phyloP scores from a whole-genome alignment of 1,139 yeast species.

The Saccharomyces hybrid region DNA sequence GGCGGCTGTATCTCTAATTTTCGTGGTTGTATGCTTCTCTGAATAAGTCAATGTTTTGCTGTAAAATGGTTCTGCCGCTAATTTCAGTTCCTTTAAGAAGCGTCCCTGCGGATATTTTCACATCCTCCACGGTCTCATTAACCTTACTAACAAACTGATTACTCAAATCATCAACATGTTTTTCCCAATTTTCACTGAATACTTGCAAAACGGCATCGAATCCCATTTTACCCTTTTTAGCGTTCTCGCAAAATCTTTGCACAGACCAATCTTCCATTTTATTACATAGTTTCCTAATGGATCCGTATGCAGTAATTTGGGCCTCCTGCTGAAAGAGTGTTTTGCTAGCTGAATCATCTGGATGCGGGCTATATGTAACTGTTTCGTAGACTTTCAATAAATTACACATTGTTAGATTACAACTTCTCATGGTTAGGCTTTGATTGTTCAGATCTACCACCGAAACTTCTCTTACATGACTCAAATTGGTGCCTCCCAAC shows the following conservation, averaged over 20 bases:
- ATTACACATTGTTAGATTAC: slow-evolving; percentile 76
- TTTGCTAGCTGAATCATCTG: slow-evolving; percentile 37
- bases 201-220: slow-evolving; percentile 68
- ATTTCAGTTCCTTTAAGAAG: slow-evolving; percentile 26
- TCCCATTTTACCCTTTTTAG: slow-evolving; percentile 68
- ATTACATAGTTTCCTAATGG: slow-evolving; percentile 53
- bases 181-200: slow-evolving; percentile 47
- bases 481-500: slow-evolving; percentile 66
- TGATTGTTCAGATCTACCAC: slow-evolving; percentile 64
- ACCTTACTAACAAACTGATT: slow-evolving; percentile 22
- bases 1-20: slow-evolving; percentile 1
- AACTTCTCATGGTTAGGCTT: slow-evolving; percentile 70
- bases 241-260: slow-evolving; percentile 81
- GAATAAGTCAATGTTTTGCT: slow-evolving; percentile 27
- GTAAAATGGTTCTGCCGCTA: slow-evolving; percentile 24
- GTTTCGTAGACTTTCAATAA: slow-evolving; percentile 77
- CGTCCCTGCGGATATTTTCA: slow-evolving; percentile 23
- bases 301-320: slow-evolving; percentile 38
- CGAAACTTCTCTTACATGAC: slow-evolving; percentile 84
- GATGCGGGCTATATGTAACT: slow-evolving; percentile 69
- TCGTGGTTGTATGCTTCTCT: slow-evolving; percentile 29
- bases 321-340: slow-evolving; percentile 79
- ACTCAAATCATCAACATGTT: slow-evolving; percentile 31
- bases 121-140: slow-evolving; percentile 29
- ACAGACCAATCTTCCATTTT: slow-evolving; percentile 88